Evolutionary conservation across 2,329 filamentous ascomycete species (phyloP), one percentile per base, ranked within the genome.

Genomic region (Claviceps arundinis): DNA sequence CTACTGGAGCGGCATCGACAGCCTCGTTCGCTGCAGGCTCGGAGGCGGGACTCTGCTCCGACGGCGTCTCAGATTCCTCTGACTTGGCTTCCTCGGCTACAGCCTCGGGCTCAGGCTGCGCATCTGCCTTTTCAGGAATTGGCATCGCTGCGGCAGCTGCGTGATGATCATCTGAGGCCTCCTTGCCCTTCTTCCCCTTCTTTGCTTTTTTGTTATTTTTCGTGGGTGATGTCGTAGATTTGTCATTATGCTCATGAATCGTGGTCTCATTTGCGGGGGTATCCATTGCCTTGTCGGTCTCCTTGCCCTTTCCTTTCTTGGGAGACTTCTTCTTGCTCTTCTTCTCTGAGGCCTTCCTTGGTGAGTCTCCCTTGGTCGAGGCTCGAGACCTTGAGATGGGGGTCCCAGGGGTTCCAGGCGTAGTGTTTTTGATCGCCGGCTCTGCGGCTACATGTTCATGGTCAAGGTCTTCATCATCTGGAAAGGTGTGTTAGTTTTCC

Each of bases 131-230:
- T 44, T n/a, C 22, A 34, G 24, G 9, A 5, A 16, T 2, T 16
- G n/a, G 9, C 3, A 14, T 17, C 4, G 9, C n/a, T 24, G n/a
- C 11, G 5, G 38, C 41, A n/a, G 19, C 40, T 7, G 52, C 14
- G 1, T 44, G 17, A 17, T 43, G n/a, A 7, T 19, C 50, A n/a
- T 30, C 44, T 24, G 38, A 24, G 7, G 24, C 43, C 17, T 11
- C 26, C 26, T 56, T 56, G 14, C 26, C 55, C 38, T 56, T 53
- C 44, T 61, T 58, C n/a, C 59, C 54, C 50, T 58, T 60, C 51
- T 60, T 62, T n/a, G n/a, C 51, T 44, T 54, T 56, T 58, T 61
- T 54, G 17, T 56, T 55, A 56, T 60, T 63, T 55, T 62, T 62
- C n/a, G 53, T 56, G 37, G 45, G 26, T 41, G 59, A 50, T 26